Base-by-base conservation (phyloP, 768 basidiomycete species). In the Pluteus cervinus region DNA sequence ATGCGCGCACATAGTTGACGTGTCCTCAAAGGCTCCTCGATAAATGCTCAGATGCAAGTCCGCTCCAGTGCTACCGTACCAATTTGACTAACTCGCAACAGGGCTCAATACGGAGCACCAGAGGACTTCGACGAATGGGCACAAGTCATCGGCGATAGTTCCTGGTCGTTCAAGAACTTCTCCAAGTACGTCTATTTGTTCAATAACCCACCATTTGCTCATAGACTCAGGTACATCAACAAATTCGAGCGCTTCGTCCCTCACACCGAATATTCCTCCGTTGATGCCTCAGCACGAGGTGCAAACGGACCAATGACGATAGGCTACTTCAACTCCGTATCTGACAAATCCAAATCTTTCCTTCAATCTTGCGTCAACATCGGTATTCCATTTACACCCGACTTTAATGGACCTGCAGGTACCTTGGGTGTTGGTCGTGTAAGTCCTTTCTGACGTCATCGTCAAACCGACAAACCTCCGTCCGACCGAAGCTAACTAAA, bases 111-210 rank as follows among this genome's bases (percentile, higher is more conserved):
- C 34, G 81, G 81, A 4, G 71, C 80, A 6, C 78, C 82, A 3
- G 72, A 75, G 2, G 83, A 86, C 50, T 86, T 76, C 46, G 79
- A 85, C 46, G 68, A 84, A 52, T 83, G 79, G 73, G 78, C 75
- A 1, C 39, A 53, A 0, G 59, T 75, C 17, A 67, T 65, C 9
- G 72, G 67, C 4, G 78, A 82, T 31, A 60, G 71, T 11, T 70
- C 71, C 7, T 86, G 80, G 80, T 57, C 73, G n/a, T 79, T 68
- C 65, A 63, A 71, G 37, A 67, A 75, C 33, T 60, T 86, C 39
- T 56, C 62, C 34, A 49, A 58, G 78, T 76, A 45, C 25, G 54
- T 44, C 12, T n/a, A 9, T 5, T 16, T 23, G 29, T 20, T 24
- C 33, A 4, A 21, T 14, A 3, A 22, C 6, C 14, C 14, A 23